These are phyloP conservation scores for Tilletiaria anomala DNA, from an alignment of 1,284 basidiomycete genomes.

Conservation along the genomic window DNA sequence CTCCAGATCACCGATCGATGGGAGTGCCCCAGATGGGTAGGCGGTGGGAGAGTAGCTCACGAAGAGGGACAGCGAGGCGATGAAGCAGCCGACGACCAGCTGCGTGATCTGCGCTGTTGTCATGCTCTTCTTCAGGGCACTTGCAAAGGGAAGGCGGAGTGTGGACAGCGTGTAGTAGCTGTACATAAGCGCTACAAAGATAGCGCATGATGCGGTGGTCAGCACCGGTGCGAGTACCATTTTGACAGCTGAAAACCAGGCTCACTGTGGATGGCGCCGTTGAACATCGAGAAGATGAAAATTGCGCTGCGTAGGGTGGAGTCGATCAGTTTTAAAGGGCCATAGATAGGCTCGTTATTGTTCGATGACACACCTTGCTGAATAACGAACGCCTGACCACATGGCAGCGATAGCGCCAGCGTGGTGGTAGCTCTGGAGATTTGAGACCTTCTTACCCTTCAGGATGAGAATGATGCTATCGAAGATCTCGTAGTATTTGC, in stretches of 20 bases:
- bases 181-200: constrained; percentile 2
- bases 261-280: constrained; percentile 26
- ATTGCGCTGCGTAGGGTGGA: background rate
- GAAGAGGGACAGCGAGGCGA: background rate
- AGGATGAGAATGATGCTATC: constrained; percentile 38
- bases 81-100: background rate
- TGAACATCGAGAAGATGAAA: constrained; percentile 28
- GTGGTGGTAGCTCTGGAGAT: constrained; percentile 28
- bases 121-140: constrained; percentile 25
- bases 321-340: background rate
- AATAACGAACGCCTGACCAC: constrained; percentile 35
- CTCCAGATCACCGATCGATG: background rate
- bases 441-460: constrained; percentile 38
- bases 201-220: no score
- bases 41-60: background rate
- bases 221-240: background rate
- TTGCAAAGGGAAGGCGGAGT: constrained; percentile 23
- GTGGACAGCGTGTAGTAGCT: constrained; percentile 26
- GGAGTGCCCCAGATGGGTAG: background rate
- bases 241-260: background rate
- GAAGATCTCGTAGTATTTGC: constrained; percentile 39
- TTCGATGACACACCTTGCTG: constrained; percentile 14
- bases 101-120: constrained; percentile 29
- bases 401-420: constrained; percentile 36
- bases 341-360: background rate